Base-by-base conservation (phyloP, 1,139 yeast genomes). In the Magnusiomyces sp. region DNA sequence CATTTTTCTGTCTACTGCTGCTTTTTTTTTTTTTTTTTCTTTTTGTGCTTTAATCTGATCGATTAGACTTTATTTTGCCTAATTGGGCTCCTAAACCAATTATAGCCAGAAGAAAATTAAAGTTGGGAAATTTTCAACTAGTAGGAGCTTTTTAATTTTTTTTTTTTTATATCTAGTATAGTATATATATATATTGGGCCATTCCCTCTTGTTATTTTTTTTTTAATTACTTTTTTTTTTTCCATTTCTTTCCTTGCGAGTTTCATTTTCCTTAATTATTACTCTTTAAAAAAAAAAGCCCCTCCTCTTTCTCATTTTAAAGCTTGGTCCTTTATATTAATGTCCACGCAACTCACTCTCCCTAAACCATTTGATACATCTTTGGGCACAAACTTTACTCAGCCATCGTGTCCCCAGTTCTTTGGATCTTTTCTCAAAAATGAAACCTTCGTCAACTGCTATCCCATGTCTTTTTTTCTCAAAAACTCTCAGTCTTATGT, bases 291-390 rank as follows among this genome's bases (percentile, higher is more conserved):
- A 32, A 32, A 32, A 32, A 32, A 32, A 32, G n/a, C n/a, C n/a
- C n/a, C n/a, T n/a, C n/a, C 29, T 5, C 29, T 5, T 23, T 23
- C 29, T 23, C 4, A 23, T 23, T 23, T 23, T 23, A 5, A 23
- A 23, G 29, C 4, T 23, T 23, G 29, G 29, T 23, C 29, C 29
- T 7, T 23, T 5, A 23, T 23, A 23, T 23, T 23, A 23, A 23
- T 23, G 29, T 23, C 29, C 29, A 23, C 29, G 29, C 29, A 23
- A 23, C 4, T 23, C 7, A 20, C 31, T 13, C 43, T 46, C 41
- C 64, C 64, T 19, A 43, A 54, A 32, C 62, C 67, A n/a, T 65
- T 65, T 53, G 69, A 65, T 53, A 58, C 67, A 16, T 57, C 66
- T n/a, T 58, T 65, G 33, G 66, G 68, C 40, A 49, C 43, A 17